Percentiles rank a stretch among this genome's conserved stretches.
These are phyloP conservation scores for Fragaria vesca DNA, from an alignment of 306 rosid genomes.

Conservation along the genomic window DNA sequence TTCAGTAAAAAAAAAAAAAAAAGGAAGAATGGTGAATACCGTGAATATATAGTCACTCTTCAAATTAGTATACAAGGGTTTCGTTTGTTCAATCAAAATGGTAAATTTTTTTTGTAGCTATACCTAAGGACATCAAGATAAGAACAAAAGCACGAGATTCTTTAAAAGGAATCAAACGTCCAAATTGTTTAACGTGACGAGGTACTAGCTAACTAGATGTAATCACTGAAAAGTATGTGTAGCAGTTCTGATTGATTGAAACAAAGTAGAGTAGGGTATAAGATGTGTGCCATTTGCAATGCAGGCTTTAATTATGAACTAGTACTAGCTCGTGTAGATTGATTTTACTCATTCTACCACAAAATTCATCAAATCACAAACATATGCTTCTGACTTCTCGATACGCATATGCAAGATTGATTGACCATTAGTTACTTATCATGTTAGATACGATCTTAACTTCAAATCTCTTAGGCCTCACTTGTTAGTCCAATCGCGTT, in stretches of 20 bases:
- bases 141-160: background rate
- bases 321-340: background rate
- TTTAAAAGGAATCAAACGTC: background rate
- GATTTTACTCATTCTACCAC: background rate
- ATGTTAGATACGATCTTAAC: too few species aligned
- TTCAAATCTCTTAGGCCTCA: background rate
- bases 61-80: too few species aligned
- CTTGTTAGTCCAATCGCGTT: too few species aligned
- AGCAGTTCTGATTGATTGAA: background rate
- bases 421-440: background rate
- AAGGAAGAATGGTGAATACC: too few species aligned
- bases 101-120: too few species aligned
- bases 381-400: too few species aligned
- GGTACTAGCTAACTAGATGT: background rate
- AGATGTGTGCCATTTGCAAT: background rate
- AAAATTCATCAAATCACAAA: background rate
- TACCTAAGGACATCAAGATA: background rate
- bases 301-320: background rate
- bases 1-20: too few species aligned
- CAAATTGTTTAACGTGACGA: background rate
- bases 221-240: background rate
- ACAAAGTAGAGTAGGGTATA: background rate
- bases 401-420: background rate
- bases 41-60: too few species aligned
- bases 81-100: too few species aligned